phyloP scores from a whole-genome alignment of 2,329 filamentous ascomycete species.

The Fusarium concolor region DNA sequence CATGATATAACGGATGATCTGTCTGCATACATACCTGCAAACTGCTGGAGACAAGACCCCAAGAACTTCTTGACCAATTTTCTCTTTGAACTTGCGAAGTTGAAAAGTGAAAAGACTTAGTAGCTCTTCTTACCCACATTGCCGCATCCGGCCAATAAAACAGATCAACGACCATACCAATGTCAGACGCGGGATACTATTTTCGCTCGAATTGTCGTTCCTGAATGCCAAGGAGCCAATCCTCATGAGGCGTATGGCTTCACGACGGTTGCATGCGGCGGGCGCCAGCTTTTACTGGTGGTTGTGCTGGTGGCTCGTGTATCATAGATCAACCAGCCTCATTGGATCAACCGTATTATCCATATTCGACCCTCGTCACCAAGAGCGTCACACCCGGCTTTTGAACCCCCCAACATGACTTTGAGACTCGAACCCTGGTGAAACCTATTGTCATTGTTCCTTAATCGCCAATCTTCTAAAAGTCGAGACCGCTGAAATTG shows the following conservation, averaged over 20 bases:
- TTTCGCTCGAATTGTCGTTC: neutral
- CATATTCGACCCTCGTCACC: conserved; percentile 5
- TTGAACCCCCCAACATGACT: too few relatives aligned
- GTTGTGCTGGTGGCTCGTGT: neutral
- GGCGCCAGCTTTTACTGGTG: neutral
- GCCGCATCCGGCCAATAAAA: conserved; percentile 23
- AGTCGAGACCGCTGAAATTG: conserved; percentile 1
- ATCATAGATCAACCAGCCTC: neutral
- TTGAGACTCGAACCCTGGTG: neutral
- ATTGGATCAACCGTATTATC: conserved; percentile 3
- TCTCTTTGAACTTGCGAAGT: neutral
- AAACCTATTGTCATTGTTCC: neutral
- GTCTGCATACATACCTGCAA: neutral
- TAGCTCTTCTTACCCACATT: conserved; percentile 1
- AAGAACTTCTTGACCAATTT: neutral
- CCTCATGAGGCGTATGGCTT: neutral
- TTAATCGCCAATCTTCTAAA: neutral
- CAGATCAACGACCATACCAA: conserved; percentile 13
- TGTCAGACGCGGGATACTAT: conserved; percentile 1
- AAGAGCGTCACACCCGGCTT: conserved; percentile 11
- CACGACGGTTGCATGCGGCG: conserved; percentile 5
- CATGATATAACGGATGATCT: neutral
- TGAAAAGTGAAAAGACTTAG: neutral
- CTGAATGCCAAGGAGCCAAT: conserved; percentile 5
- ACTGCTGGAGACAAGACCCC: neutral